phyloP scores from a whole-genome alignment of 768 basidiomycete species.

The Tylopilus sp. region DNA sequence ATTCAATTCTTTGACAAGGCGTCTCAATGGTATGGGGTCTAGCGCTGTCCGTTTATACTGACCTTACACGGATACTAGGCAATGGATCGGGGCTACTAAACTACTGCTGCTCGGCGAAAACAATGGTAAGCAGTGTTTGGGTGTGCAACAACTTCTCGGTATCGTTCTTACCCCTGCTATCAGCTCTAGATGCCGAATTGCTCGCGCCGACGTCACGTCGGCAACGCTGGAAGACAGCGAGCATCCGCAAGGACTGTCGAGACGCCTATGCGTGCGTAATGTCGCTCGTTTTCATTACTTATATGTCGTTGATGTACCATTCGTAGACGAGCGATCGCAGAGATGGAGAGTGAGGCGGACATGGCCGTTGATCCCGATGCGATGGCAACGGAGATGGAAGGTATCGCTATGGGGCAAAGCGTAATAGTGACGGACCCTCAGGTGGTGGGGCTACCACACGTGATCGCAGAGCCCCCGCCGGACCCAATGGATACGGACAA shows the following conservation, averaged over 20 bases:
- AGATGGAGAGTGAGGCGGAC: conserved; percentile 44
- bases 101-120: conserved; percentile 70
- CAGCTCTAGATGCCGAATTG: conserved; percentile 66
- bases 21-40: conserved; percentile 53
- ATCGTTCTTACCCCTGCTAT: neutral
- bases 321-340: conserved; percentile 40
- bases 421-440: neutral
- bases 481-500: neutral
- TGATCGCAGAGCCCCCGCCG: neutral
- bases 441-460: neutral
- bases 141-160: neutral
- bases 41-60: neutral
- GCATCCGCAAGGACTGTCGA: conserved; percentile 52
- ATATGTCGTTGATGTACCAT: neutral
- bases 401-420: neutral
- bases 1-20: conserved; percentile 78
- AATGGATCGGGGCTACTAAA: conserved; percentile 53
- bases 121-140: conserved; percentile 44
- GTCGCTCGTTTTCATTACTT: neutral
- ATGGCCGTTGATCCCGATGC: neutral
- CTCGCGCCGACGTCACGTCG: conserved; percentile 46
- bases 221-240: conserved; percentile 59
- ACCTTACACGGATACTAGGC: conserved; percentile 41
- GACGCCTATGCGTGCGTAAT: conserved; percentile 58
- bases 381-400: conserved; percentile 9